Evolutionary conservation across 371 early-diverging fungal genomes (phyloP).

Genomic region (Nematocida sp.): DNA sequence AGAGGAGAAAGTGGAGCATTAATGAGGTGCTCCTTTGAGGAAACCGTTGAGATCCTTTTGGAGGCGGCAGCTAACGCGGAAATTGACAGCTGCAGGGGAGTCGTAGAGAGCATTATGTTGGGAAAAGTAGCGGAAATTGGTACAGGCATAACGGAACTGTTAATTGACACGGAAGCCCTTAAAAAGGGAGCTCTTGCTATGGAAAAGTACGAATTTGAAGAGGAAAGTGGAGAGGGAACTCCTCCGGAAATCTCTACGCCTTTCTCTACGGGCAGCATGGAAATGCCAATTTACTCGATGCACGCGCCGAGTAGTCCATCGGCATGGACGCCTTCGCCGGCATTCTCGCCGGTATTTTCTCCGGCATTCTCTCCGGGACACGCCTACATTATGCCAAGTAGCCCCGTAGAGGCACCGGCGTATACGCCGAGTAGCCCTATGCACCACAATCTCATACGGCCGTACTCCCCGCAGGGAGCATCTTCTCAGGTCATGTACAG

Average conservation of each 20-base stretch:
- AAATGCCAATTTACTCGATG: slow-evolving; percentile 66
- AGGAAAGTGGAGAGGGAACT: slow-evolving; percentile 42
- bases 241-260: slow-evolving; percentile 15
- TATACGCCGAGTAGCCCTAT: slow-evolving; percentile 63
- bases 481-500: background rate
- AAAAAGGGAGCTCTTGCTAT: slow-evolving; percentile 49
- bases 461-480: background rate
- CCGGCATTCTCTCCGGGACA: slow-evolving; percentile 68
- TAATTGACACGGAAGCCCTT: slow-evolving; percentile 65
- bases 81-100: slow-evolving; percentile 82
- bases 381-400: slow-evolving; percentile 67
- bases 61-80: slow-evolving; percentile 90
- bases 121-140: slow-evolving; percentile 95
- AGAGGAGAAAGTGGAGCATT: slow-evolving; percentile 79
- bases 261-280: background rate
- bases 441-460: no score
- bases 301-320: slow-evolving; percentile 76
- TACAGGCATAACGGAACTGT: slow-evolving; percentile 84
- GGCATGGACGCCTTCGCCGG: slow-evolving; percentile 71
- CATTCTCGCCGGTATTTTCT: slow-evolving; percentile 53
- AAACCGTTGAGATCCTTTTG: slow-evolving; percentile 95
- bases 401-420: no score
- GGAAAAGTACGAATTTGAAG: slow-evolving; percentile 58
- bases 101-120: slow-evolving; percentile 93
- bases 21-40: slow-evolving; percentile 95